These are phyloP conservation scores for Actinomortierella wolfii DNA, from an alignment of 371 early-diverging fungal species.

Conservation along the genomic window DNA sequence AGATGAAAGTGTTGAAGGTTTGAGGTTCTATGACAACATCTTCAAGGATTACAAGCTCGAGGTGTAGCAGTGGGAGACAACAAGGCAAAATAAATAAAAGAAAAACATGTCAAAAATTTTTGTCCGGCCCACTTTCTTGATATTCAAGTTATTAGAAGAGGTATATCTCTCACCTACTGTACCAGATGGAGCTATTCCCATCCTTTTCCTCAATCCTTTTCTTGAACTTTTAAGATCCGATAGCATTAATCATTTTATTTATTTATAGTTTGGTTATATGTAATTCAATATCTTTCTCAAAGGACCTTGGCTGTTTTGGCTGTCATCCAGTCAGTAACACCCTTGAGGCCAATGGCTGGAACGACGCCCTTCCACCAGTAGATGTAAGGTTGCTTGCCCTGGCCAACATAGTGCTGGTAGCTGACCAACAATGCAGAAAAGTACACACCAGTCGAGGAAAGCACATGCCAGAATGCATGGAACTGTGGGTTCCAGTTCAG, in stretches of 20 bases:
- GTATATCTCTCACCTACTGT: no score
- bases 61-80: not conserved
- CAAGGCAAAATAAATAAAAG: not conserved
- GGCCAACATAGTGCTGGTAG: conserved; percentile 38
- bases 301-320: no score
- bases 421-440: conserved; percentile 33
- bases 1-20: conserved; percentile 84
- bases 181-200: no score
- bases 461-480: conserved; percentile 46
- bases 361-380: conserved; percentile 38
- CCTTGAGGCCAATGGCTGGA: conserved; percentile 24
- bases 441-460: conserved; percentile 33
- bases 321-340: no score
- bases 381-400: conserved; percentile 21
- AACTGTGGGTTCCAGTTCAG: conserved; percentile 42
- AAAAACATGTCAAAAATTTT: not conserved
- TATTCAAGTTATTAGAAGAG: no score
- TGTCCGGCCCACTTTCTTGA: no score
- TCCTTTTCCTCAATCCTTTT: no score
- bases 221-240: no score
- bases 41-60: conserved; percentile 31
- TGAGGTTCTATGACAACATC: conserved; percentile 82
- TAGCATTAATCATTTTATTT: no score
- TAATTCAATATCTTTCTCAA: no score
- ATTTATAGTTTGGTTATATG: no score